Conservation (phyloP, 306 rosid species). For the Malus sieversii region DNA sequence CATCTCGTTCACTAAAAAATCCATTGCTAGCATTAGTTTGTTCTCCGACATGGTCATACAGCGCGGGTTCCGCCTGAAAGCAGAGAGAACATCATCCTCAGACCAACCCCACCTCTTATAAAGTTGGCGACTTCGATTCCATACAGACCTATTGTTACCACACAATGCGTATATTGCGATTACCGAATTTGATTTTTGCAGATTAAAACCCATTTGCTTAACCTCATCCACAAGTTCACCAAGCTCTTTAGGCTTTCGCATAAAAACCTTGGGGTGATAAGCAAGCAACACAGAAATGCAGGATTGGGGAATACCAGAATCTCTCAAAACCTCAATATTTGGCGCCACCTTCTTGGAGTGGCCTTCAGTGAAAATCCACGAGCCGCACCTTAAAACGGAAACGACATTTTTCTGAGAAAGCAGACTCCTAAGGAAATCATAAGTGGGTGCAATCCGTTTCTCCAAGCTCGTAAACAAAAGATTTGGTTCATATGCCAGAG, state of each 20-base stretch:
- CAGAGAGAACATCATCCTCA: neutral
- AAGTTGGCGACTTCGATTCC: constrained; percentile 23
- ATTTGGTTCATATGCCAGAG: neutral
- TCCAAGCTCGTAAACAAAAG: constrained; percentile 17
- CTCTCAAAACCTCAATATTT: constrained; percentile 10
- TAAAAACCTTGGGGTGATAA: neutral
- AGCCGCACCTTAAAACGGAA: neutral
- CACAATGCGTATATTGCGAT: constrained; percentile 16
- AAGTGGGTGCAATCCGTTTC: constrained; percentile 13
- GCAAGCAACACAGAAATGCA: neutral
- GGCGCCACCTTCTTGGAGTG: constrained; percentile 1
- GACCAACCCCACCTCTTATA: constrained; percentile 48
- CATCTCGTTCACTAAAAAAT: constrained; percentile 1
- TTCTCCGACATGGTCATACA: constrained; percentile 21
- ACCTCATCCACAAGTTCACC: constrained; percentile 9
- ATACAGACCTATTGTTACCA: neutral
- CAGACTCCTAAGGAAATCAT: constrained; percentile 8
- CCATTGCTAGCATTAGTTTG: constrained; percentile 16
- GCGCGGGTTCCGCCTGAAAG: constrained; percentile 6
- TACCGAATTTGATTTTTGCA: constrained; percentile 2
- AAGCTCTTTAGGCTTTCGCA: neutral
- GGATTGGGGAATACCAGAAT: neutral
- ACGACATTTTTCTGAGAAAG: neutral
- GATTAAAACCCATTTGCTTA: neutral
- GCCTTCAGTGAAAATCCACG: neutral